Percentiles rank a stretch among this genome's conserved stretches.
phyloP scores from a whole-genome alignment of 129 eudicot genomes.

The Tanacetum coccineum region DNA sequence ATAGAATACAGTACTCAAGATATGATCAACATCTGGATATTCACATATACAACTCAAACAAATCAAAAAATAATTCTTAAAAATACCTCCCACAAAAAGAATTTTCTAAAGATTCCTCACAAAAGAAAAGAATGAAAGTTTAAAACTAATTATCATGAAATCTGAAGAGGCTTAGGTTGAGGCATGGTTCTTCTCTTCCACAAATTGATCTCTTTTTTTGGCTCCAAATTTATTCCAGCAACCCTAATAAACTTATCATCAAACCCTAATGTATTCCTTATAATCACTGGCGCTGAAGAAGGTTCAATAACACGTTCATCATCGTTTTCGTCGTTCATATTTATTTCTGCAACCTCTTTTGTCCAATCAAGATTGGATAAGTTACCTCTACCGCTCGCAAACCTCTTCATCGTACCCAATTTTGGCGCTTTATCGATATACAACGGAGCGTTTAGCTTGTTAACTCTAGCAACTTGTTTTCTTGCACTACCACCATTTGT shows the following conservation, averaged over 20 bases:
- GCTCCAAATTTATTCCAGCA: constrained; percentile 41
- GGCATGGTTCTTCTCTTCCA: constrained; percentile 91
- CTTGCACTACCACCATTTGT: constrained; percentile 8
- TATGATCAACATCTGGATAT: no score
- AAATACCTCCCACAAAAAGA: neutral
- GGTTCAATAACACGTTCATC: constrained; percentile 42
- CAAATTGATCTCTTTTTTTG: constrained; percentile 68
- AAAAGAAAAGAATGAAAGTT: neutral
- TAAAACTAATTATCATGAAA: neutral
- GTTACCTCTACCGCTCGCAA: constrained; percentile 56
- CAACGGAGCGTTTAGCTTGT: constrained; percentile 15
- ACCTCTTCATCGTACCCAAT: constrained; percentile 56
- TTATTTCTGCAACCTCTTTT: constrained; percentile 35
- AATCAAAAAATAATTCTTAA: constrained; percentile 25
- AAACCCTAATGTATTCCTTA: constrained; percentile 29
- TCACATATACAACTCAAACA: constrained; percentile 1
- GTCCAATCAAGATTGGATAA: constrained; percentile 51
- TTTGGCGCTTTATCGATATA: constrained; percentile 31
- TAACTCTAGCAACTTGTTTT: constrained; percentile 18
- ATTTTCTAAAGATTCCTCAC: neutral
- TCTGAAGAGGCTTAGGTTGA: constrained; percentile 69
- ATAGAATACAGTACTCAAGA: no score
- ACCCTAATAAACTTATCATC: constrained; percentile 29
- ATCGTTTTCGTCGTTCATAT: constrained; percentile 43
- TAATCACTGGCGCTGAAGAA: constrained; percentile 63